phyloP scores from a whole-genome alignment of 768 basidiomycete genomes.

The Suillus tomentosus region DNA sequence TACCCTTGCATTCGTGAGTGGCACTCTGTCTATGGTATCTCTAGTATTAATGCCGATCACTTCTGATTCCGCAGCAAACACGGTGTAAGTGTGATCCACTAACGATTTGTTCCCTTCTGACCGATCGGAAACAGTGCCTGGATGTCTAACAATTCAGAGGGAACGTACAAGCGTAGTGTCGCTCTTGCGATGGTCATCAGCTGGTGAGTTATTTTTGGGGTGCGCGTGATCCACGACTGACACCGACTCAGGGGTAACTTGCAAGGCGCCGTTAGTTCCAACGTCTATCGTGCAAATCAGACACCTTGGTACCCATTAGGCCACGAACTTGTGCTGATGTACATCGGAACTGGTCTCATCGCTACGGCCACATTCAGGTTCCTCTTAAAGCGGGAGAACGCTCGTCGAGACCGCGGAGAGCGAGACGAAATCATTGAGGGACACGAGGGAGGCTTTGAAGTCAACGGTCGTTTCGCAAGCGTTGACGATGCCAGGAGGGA shows the following conservation, averaged over 20 bases:
- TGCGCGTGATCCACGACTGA: neutral
- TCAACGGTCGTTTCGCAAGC: slow-evolving; percentile 59
- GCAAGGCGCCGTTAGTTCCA: slow-evolving; percentile 76
- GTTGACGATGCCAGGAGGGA: slow-evolving; percentile 66
- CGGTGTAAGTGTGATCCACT: slow-evolving; percentile 42
- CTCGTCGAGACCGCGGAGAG: slow-evolving; percentile 64
- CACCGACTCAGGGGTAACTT: slow-evolving; percentile 56
- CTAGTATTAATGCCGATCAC: neutral
- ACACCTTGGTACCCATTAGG: slow-evolving; percentile 67
- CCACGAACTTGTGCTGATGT: slow-evolving; percentile 69
- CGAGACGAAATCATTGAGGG: slow-evolving; percentile 63
- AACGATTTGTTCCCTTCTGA: slow-evolving; percentile 8
- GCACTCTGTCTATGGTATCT: slow-evolving; percentile 6
- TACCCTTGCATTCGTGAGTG: slow-evolving; percentile 71
- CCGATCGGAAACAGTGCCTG: slow-evolving; percentile 38
- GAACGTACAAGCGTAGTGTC: slow-evolving; percentile 75
- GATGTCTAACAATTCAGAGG: slow-evolving; percentile 74
- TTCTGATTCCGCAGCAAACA: slow-evolving; percentile 48
- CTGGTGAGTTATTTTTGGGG: slow-evolving; percentile 42
- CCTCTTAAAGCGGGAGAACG: slow-evolving; percentile 60
- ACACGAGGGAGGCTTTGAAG: slow-evolving; percentile 38
- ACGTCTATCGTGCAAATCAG: slow-evolving; percentile 71
- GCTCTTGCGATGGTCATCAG: slow-evolving; percentile 69
- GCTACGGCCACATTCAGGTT: slow-evolving; percentile 43
- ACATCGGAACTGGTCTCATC: slow-evolving; percentile 65